These are phyloP conservation scores for Acer yangbiense DNA, from an alignment of 345 rosid species.

Conservation along the genomic window DNA sequence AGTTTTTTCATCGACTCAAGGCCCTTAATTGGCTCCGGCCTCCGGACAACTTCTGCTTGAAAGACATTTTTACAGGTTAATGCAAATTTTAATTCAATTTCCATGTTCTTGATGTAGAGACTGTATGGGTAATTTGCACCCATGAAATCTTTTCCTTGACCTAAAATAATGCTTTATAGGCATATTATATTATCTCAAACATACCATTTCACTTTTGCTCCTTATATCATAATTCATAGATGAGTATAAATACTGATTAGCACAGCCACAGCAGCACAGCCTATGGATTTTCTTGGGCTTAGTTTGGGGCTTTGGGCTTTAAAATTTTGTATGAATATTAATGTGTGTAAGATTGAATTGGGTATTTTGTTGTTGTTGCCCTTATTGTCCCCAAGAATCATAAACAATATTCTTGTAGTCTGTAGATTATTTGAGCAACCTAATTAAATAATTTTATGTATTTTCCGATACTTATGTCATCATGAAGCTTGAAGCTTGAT, in stretches of 20 bases:
- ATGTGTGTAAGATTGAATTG: neutral
- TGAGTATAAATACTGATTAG: too few relatives aligned
- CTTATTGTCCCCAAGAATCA: neutral
- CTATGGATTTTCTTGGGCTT: neutral
- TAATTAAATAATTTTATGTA: neutral
- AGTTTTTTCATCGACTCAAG: conserved; percentile 23
- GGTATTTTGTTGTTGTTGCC: neutral
- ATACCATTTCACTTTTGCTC: too few relatives aligned
- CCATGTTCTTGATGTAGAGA: neutral
- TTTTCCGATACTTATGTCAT: neutral
- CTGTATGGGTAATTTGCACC: conserved; percentile 6
- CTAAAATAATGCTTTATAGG: neutral
- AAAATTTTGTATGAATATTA: too few relatives aligned
- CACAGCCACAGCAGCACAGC: neutral
- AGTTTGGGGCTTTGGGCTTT: neutral
- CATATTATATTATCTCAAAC: neutral
- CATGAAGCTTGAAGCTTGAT: neutral
- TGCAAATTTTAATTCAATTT: neutral
- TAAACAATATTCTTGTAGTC: neutral
- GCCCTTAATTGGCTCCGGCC: conserved; percentile 15
- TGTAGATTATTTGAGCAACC: neutral
- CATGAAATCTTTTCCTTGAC: conserved; percentile 1
- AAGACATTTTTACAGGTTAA: conserved; percentile 14
- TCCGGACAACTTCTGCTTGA: conserved; percentile 20
- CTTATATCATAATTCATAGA: too few relatives aligned